Percentiles rank a stretch among this genome's conserved stretches.
These are phyloP conservation scores for Magnusiomyces paraingens DNA, from an alignment of 1,139 yeast species.

Conservation along the genomic window DNA sequence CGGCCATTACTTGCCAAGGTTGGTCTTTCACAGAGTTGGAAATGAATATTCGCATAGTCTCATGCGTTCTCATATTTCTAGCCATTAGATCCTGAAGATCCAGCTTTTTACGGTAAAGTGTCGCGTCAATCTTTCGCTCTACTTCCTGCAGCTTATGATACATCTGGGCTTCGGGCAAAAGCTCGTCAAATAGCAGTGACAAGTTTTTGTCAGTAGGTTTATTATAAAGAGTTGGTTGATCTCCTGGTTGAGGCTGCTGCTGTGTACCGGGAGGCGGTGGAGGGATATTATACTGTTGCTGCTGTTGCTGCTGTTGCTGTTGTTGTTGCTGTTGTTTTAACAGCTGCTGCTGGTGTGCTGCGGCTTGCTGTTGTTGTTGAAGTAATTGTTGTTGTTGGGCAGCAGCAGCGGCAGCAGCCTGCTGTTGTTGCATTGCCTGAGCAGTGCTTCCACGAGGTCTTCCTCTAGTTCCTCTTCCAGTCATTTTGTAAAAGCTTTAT, in stretches of 20 bases:
- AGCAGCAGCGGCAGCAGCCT: not conserved
- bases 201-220: constrained; percentile 71
- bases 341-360: not conserved
- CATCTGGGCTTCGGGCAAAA: constrained; percentile 67
- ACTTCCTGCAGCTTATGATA: constrained; percentile 69
- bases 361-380: not conserved
- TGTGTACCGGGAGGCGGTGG: not conserved
- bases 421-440: not conserved
- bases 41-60: constrained; percentile 67
- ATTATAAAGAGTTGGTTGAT: not conserved
- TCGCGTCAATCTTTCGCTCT: constrained; percentile 73
- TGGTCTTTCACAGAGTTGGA: constrained; percentile 82
- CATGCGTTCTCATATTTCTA: constrained; percentile 40
- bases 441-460: constrained; percentile 3
- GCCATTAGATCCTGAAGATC: constrained; percentile 71
- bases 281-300: not conserved
- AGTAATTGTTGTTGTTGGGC: not conserved
- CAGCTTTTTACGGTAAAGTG: constrained; percentile 72
- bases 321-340: not conserved
- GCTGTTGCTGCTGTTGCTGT: not conserved
- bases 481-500: not conserved
- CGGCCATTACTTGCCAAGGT: constrained; percentile 65
- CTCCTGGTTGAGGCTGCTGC: not conserved
- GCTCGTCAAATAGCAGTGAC: constrained; percentile 51
- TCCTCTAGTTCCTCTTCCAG: not conserved